A percentile compares a stretch with the other conserved stretches of the same genome.
phyloP scores from a whole-genome alignment of 805 yeast genomes.

The Candida loeiensis region DNA sequence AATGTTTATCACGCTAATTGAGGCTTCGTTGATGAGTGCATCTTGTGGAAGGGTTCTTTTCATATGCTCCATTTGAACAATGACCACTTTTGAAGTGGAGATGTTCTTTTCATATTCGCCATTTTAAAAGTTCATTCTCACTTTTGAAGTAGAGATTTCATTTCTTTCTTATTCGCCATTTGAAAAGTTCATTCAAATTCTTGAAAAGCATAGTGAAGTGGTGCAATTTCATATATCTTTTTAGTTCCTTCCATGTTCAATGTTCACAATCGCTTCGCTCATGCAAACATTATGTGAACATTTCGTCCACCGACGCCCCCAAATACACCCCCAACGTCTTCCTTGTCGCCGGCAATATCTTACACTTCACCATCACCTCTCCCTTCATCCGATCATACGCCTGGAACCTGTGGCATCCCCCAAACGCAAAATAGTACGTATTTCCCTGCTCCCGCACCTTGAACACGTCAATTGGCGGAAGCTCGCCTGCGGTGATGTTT shows the following conservation, averaged over 20 bases:
- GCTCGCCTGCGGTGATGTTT: constrained; percentile 53
- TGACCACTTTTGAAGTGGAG: too few relatives aligned
- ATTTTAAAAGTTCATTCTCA: not conserved
- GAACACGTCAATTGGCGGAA: constrained; percentile 82
- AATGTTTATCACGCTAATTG: too few relatives aligned
- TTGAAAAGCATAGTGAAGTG: too few relatives aligned
- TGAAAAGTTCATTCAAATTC: too few relatives aligned
- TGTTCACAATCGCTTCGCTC: not conserved
- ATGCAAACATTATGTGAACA: too few relatives aligned
- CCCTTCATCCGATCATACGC: constrained; percentile 58
- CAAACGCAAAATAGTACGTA: constrained; percentile 73
- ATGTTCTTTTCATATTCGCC: not conserved
- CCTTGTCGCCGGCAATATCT: constrained; percentile 71
- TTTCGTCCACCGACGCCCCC: constrained; percentile 62
- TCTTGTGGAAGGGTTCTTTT: too few relatives aligned
- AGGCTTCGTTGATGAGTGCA: too few relatives aligned
- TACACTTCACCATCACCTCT: constrained; percentile 57
- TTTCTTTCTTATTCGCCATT: not conserved
- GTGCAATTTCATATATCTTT: too few relatives aligned
- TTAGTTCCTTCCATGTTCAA: too few relatives aligned
- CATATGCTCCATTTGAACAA: too few relatives aligned
- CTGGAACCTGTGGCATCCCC: constrained; percentile 88
- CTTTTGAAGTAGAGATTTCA: not conserved
- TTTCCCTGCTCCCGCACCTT: constrained; percentile 61
- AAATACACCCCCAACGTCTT: constrained; percentile 63